Evolutionary conservation across 495 filamentous ascomycete species (phyloP), one percentile per base, ranked within the genome.

Genomic region (Bombardia bombarda): DNA sequence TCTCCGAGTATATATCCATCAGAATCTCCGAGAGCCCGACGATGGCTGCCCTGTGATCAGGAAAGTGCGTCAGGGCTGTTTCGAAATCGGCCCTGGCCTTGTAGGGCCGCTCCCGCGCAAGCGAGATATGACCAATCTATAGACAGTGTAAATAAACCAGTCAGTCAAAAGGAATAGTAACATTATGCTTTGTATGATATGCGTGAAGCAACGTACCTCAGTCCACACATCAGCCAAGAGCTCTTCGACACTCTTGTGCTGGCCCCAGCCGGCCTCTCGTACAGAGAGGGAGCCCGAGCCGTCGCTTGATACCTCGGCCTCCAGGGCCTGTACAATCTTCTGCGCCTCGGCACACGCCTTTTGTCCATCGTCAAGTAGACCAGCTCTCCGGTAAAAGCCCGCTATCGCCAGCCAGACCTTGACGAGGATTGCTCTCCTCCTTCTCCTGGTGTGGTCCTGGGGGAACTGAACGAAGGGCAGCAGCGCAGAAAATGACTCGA

Each of bases 361-460:
- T 31, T 73, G 71, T 1, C 86, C 83, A 57, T 97, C 89, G 1
- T 84, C 78, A 31, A 78, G 76, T 59, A 90, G 78, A 1, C 72
- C 78, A 9, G 90, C 87, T 34, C 87, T 78, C 19, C 89, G 78
- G 53, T 98, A 97, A 40, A 96, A 78, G 0, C 82, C 82, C 3
- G 86, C 81, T 36, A 95, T 89, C 46, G 88, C 81, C 10, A 95
- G 73, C 92, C 92, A 98, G 18, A 94, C 78, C 41, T 78, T 80
- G n/a, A 84, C 69, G 5, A 95, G 72, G 51, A 83, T 61, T 4
- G 71, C 72, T 25, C 72, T 72, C 18, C 80, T 70, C 45, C 77
- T 78, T 40, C 77, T 77, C 47, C 74, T 70, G 32, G 60, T 55
- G 47, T 77, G 69, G 0, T 67, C 62, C 30, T 65, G 65, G 1